Base-by-base conservation (phyloP, 345 rosid genomes). In the Eucalyptus curtisii region DNA sequence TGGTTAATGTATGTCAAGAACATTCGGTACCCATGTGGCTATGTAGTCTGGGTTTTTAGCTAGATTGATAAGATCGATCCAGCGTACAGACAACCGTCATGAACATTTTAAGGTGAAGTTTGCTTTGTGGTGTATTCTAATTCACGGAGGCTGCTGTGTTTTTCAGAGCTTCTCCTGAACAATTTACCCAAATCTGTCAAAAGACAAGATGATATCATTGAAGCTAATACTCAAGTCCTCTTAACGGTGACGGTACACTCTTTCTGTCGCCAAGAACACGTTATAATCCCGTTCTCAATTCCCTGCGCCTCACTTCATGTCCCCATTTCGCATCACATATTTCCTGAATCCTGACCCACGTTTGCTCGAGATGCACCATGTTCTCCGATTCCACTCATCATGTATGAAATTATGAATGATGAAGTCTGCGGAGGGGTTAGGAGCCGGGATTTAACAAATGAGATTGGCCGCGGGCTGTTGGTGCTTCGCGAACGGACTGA, bases 201-300 rank as follows among this genome's bases (percentile, higher is more conserved):
- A 0, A 31, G 79, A 31, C 42, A 66, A 66, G 79, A 66, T 15
- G 0, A 31, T 31, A 8, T 66, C 22, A 31, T 0, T 31, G 79
- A 31, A 66, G 79, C 5, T 31, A 16, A 0, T 66, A 66, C 79
- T 16, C 12, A 19, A 66, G 42, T 66, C 79, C 79, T 66, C 37
- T 8, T 31, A 8, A 31, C 42, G 3, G 79, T 2, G 57, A 20
- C 57, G 0, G 10, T 20, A 25, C 57, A 52, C 76, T 64, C 37
- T n/a, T 15, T 64, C 20, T 64, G 40, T 64, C 1, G 20, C 76
- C 40, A 64, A n/a, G 20, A n/a, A n/a, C 3, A 5, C 20, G 0
- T n/a, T 3, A 1, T 1, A 64, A 64, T 31, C 19, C 76, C 33
- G 76, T n/a, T n/a, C 20, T 64, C 10, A 4, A 7, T n/a, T 64